Evolutionary conservation across 2,329 filamentous ascomycete genomes (phyloP), one percentile per base, ranked within the genome.

Genomic region (Metarhizium rileyi): DNA sequence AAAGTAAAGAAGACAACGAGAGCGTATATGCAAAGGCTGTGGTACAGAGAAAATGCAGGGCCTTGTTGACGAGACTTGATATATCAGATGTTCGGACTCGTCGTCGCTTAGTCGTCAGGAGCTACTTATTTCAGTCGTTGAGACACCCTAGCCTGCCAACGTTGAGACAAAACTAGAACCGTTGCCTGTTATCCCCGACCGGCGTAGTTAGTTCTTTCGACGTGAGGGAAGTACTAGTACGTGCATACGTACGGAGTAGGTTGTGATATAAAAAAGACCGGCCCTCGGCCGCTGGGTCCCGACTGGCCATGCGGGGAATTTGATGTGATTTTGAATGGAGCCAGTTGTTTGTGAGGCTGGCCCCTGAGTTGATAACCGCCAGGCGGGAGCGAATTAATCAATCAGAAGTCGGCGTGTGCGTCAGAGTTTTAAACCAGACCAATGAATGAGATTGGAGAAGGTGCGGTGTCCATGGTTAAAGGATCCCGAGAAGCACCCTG

Each of bases 41-140:
- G 27, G 27, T 33, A 14, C 30, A 33, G 30, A 14, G 16, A 14
- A 16, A 33, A 16, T 33, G 14, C 16, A 33, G 20, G 35, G 5
- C 18, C 5, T 22, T 42, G 38, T 14, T 47, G 45, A 49, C 26
- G 27, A 51, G 46, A 53, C 44, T 49, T 51, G 49, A 49, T 49
- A 49, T 28, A 53, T 51, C 46, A 53, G 49, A 53, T 48, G 23
- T 25, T 42, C 20, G 18, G n/a, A 12, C 20, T 14, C 20, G 12
- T 20, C 22, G 8, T 42, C 38, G 38, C 38, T 20, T 42, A 22
- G 38, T 42, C 20, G 38, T 25, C 22, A 12, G 38, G 38, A 25
- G 20, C 38, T 42, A 42, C 25, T 42, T 42, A 42, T 42, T 42
- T 42, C 22, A 16, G 38, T 42, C 36, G n/a, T n/a, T 40, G n/a